These are phyloP conservation scores for Monosporozyma unispora DNA, from an alignment of 805 yeast species.

Conservation along the genomic window DNA sequence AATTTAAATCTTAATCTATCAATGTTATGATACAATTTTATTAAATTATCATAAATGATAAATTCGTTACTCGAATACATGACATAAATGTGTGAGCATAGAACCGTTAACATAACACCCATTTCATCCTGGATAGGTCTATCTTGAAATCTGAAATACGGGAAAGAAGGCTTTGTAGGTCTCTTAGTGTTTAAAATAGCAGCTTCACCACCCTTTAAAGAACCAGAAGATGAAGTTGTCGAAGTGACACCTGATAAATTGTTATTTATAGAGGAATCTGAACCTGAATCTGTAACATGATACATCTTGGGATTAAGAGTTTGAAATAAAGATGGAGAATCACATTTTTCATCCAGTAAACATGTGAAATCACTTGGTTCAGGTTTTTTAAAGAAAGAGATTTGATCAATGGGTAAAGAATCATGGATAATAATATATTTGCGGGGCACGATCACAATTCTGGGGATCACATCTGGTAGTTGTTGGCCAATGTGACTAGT, in stretches of 20 bases:
- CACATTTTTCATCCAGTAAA: conserved; percentile 7
- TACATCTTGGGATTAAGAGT: conserved; percentile 6
- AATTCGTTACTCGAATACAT: conserved; percentile 66
- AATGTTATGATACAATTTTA: conserved; percentile 44
- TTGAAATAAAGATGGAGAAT: conserved; percentile 31
- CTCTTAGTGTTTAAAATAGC: conserved; percentile 13
- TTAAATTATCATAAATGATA: conserved; percentile 48
- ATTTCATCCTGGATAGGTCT: conserved; percentile 46
- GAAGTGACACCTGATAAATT: conserved; percentile 6
- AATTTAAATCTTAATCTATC: conserved; percentile 52
- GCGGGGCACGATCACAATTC: conserved; percentile 54
- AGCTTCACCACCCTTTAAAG: conserved; percentile 6
- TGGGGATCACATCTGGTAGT: conserved; percentile 47
- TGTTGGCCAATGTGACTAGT: conserved; percentile 43
- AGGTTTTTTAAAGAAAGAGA: conserved; percentile 29
- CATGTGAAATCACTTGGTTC: conserved; percentile 14
- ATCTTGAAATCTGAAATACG: conserved; percentile 39
- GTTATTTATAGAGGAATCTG: conserved; percentile 24
- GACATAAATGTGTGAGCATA: conserved; percentile 58
- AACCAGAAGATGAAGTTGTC: neutral
- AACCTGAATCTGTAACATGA: conserved; percentile 13
- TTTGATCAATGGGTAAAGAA: conserved; percentile 35
- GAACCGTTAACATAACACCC: conserved; percentile 44
- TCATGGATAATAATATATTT: conserved; percentile 38
- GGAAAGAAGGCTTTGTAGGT: conserved; percentile 45